Conservation (phyloP, 2,329 filamentous ascomycete genomes). For the Metarhizium robertsii region DNA sequence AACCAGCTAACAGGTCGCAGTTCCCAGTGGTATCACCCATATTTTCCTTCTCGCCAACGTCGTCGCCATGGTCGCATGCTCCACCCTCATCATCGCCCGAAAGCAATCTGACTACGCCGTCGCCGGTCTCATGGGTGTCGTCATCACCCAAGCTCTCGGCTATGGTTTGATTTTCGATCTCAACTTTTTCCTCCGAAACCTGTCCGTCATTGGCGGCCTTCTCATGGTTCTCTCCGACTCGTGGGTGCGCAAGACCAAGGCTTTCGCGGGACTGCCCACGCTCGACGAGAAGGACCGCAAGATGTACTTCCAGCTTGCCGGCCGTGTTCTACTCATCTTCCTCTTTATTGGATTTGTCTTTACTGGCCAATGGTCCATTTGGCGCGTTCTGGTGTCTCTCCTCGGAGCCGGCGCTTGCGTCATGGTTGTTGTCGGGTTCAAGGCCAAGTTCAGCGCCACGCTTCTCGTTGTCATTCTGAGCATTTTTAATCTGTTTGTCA, state of each 20-base stretch:
- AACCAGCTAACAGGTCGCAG: slow-evolving; percentile 34
- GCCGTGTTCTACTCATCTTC: slow-evolving; percentile 92
- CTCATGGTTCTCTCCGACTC: slow-evolving; percentile 98
- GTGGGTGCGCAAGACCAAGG: slow-evolving; percentile 93
- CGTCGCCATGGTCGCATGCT: slow-evolving; percentile 75
- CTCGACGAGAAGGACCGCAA: slow-evolving; percentile 99
- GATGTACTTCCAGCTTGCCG: slow-evolving; percentile 99
- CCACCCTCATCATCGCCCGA: slow-evolving; percentile 77
- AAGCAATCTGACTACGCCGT: slow-evolving; percentile 93
- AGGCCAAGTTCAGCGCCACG: slow-evolving; percentile 97
- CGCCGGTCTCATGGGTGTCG: slow-evolving; percentile 78
- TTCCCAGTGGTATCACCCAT: slow-evolving; percentile 82
- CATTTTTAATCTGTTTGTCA: slow-evolving; percentile 92
- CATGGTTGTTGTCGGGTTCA: slow-evolving; percentile 99
- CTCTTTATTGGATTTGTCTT: slow-evolving; percentile 96
- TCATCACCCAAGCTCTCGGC: slow-evolving; percentile 86
- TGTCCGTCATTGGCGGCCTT: slow-evolving; percentile 92
- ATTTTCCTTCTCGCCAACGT: slow-evolving; percentile 89
- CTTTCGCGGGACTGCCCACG: slow-evolving; percentile 85
- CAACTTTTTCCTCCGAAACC: slow-evolving; percentile 99
- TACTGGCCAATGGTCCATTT: slow-evolving; percentile 84
- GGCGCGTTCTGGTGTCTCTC: slow-evolving; percentile 74
- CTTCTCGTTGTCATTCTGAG: slow-evolving; percentile 92
- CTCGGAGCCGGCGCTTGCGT: slow-evolving; percentile 85
- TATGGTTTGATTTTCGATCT: slow-evolving; percentile 98